Evolutionary conservation across 2,329 filamentous ascomycete species (phyloP).

Genomic region (Phyllosticta citriasiana): DNA sequence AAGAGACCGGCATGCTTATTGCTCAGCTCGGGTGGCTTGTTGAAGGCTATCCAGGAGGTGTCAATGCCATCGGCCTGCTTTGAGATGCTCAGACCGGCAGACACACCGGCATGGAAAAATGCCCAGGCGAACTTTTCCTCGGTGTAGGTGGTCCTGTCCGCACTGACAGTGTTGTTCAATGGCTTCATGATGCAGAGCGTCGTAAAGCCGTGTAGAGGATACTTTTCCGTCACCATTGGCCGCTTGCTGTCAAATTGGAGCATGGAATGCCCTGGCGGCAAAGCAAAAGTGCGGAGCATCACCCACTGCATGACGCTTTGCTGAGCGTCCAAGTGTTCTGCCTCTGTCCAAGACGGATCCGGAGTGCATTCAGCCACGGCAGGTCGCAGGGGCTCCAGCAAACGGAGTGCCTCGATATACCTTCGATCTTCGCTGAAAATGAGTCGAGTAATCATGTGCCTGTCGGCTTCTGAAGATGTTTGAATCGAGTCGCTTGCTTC

Average conservation of each 20-base stretch:
- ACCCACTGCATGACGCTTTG: conserved; percentile 82
- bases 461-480: conserved; percentile 72
- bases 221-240: conserved; percentile 85
- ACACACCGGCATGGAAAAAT: conserved; percentile 93
- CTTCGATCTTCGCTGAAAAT: conserved; percentile 89
- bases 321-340: conserved; percentile 81
- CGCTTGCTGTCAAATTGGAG: conserved; percentile 80
- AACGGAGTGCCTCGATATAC: conserved; percentile 70
- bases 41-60: conserved; percentile 97
- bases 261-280: conserved; percentile 78
- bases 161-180: conserved; percentile 83
- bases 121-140: conserved; percentile 98
- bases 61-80: conserved; percentile 86
- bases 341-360: conserved; percentile 70
- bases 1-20: conserved; percentile 95
- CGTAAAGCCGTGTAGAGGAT: conserved; percentile 82
- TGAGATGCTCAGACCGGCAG: conserved; percentile 86
- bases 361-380: conserved; percentile 68
- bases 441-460: conserved; percentile 68
- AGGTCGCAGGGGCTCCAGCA: conserved; percentile 77
- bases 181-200: conserved; percentile 87
- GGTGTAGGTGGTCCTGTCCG: conserved; percentile 75
- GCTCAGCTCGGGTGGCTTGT: conserved; percentile 84
- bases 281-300: conserved; percentile 76
- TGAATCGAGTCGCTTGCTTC: conserved; percentile 59